phyloP scores from a whole-genome alignment of 345 rosid genomes.

The Citrus reticulata region DNA sequence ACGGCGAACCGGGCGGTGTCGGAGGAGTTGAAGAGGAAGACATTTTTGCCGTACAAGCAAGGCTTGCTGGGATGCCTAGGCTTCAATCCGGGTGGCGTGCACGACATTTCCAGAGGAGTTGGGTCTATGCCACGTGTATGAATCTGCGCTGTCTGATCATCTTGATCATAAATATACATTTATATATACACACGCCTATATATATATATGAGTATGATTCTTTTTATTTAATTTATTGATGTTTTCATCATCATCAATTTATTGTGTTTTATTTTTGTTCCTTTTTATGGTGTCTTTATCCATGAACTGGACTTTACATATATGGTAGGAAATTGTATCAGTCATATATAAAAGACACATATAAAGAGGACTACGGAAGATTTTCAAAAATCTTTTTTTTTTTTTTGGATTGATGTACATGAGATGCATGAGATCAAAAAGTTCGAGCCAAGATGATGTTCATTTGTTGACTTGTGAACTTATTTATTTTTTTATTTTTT shows the following conservation, averaged over 20 bases:
- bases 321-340: not conserved
- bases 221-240: not conserved
- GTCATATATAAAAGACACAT: not conserved
- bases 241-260: not conserved
- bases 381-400: not conserved
- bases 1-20: conserved; percentile 77
- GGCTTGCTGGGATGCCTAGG: conserved; percentile 90
- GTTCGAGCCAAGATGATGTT: not conserved
- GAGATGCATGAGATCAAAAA: not conserved
- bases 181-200: not conserved
- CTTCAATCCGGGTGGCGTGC: conserved; percentile 57
- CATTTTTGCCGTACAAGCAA: conserved; percentile 85
- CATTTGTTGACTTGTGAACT: not conserved
- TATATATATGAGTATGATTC: not conserved
- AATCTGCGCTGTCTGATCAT: not conserved
- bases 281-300: conserved; percentile 12
- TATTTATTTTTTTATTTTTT: no score
- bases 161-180: not conserved
- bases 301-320: conserved; percentile 17
- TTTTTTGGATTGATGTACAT: not conserved
- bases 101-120: conserved; percentile 61
- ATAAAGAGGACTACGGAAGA: not conserved
- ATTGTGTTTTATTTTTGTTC: conserved; percentile 6
- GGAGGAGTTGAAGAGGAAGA: conserved; percentile 88
- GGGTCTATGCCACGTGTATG: conserved; percentile 71